Conservation (phyloP, 2,329 filamentous ascomycete genomes). For the Diaporthe sp. region DNA sequence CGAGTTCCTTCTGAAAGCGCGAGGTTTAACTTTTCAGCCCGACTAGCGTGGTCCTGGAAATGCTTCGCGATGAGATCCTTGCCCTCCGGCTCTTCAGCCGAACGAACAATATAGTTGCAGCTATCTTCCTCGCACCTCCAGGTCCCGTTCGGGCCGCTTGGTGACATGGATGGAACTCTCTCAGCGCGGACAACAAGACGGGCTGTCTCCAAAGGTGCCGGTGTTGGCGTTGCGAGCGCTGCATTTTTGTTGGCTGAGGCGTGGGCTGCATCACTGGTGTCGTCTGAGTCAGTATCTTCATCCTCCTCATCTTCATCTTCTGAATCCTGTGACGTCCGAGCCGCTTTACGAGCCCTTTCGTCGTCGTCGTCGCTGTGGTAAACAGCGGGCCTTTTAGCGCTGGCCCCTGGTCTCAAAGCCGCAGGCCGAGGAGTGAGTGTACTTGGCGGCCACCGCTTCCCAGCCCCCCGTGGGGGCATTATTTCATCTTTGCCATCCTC, state of each 20-base stretch:
- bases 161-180: constrained; percentile 61
- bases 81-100: constrained; percentile 68
- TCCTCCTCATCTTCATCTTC: constrained; percentile 50
- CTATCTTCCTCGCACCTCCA: constrained; percentile 77
- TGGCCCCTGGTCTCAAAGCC: constrained; percentile 27
- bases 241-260: constrained; percentile 16
- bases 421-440: constrained; percentile 31
- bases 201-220: constrained; percentile 48
- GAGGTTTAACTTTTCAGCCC: constrained; percentile 64
- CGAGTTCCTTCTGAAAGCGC: constrained; percentile 70
- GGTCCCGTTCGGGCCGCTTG: constrained; percentile 71
- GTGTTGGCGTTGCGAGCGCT: constrained; percentile 33
- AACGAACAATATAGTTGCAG: constrained; percentile 75
- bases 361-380: constrained; percentile 57
- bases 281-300: constrained; percentile 44
- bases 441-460: constrained; percentile 41
- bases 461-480: neutral
- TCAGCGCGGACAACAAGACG: constrained; percentile 65
- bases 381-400: constrained; percentile 42
- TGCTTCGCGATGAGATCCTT: constrained; percentile 72
- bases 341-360: constrained; percentile 50
- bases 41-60: constrained; percentile 71
- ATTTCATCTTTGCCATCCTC: neutral
- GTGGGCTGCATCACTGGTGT: constrained; percentile 38
- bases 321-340: constrained; percentile 52